These are phyloP conservation scores for Fusarium avenaceum DNA, from an alignment of 2,329 filamentous ascomycete genomes.

Conservation along the genomic window DNA sequence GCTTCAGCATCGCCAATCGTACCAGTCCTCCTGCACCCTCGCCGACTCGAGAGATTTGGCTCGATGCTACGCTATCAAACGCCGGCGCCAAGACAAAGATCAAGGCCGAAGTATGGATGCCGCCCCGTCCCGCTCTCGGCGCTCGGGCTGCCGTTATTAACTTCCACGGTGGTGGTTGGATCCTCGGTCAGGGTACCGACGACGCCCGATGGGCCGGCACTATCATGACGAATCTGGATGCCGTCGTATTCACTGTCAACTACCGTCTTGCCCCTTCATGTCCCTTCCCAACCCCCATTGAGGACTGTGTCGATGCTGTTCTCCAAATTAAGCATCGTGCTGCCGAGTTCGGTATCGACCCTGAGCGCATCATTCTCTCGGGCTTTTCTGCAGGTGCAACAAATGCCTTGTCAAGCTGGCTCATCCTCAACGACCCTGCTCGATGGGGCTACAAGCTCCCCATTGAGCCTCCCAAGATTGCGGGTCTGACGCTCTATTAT, in stretches of 20 bases:
- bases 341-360: conserved; percentile 69
- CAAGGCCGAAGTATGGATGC: conserved; percentile 63
- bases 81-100: conserved; percentile 54
- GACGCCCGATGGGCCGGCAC: conserved; percentile 72
- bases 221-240: conserved; percentile 65
- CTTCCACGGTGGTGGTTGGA: conserved; percentile 77
- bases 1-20: conserved; percentile 60
- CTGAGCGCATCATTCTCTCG: conserved; percentile 67
- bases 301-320: conserved; percentile 75
- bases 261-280: conserved; percentile 76
- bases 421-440: conserved; percentile 60
- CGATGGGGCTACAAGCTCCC: conserved; percentile 56
- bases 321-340: conserved; percentile 71
- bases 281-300: conserved; percentile 74
- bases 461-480: conserved; percentile 61
- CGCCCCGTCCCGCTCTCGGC: conserved; percentile 52
- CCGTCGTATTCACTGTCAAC: conserved; percentile 73
- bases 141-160: conserved; percentile 71
- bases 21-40: conserved; percentile 57
- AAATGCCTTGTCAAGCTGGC: conserved; percentile 64
- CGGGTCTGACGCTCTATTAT: conserved; percentile 71
- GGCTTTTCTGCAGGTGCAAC: conserved; percentile 76
- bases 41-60: conserved; percentile 56
- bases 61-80: conserved; percentile 59
- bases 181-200: conserved; percentile 72